Base-by-base conservation (phyloP, 140 eudicot species). In the Bidens hawaiensis region DNA sequence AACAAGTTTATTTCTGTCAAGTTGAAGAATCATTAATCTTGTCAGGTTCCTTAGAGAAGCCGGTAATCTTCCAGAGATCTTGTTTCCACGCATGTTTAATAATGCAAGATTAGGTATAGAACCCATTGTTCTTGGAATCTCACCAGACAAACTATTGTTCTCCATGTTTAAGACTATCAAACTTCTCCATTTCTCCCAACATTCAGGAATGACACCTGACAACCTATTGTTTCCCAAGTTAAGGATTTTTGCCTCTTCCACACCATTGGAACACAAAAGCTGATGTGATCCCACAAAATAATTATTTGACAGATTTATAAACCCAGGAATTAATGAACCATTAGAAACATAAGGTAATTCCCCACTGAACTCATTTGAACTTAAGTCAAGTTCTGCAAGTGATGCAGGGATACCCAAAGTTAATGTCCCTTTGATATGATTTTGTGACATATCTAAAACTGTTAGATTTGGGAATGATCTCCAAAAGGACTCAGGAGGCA, bases 131-230 rank as follows among this genome's bases (percentile, higher is more conserved):
- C n/a, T n/a, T n/a, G n/a, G n/a, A n/a, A n/a, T n/a, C n/a, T n/a
- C n/a, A 28, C 85, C 82, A 5, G 48, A 38, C 13, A 79, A 15
- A 13, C 51, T 34, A 41, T 79, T 79, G 33, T 49, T 69, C 23
- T 40, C 74, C 42, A 83, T 14, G 38, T 66, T 62, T 48, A 83
- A 48, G 17, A 16, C 16, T 12, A 0, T 8, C 49, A 83, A 45
- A 3, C 23, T 15, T 0, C 34, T 63, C 74, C 60, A 67, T 8
- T 67, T 72, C 60, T 18, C 65, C 78, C 69, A 82, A 11, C 79
- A 79, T 3, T 76, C 74, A 0, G 83, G 83, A 28, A 79, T 21
- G 54, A 65, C 76, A 30, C 81, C 85, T 4, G 81, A 73, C 24
- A 83, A 70, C 6, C 6, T 42, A 62, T 83, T 83, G 16, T 45